phyloP scores from a whole-genome alignment of 2,329 filamentous ascomycete species.

The Waltergamsia citrina region DNA sequence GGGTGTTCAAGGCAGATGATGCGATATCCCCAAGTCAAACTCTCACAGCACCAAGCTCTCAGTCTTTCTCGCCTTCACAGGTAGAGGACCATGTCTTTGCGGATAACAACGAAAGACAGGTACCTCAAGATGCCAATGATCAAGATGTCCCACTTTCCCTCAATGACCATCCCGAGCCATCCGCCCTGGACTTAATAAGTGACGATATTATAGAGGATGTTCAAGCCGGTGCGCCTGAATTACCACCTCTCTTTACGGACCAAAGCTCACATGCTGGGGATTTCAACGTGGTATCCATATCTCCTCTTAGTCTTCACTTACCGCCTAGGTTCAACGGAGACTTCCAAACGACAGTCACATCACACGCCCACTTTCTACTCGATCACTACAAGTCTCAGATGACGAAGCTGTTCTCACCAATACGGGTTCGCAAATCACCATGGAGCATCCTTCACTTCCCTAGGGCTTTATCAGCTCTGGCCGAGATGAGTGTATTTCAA shows the following conservation, averaged over 20 bases:
- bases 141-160: no score
- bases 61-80: neutral
- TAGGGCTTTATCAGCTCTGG: neutral
- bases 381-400: neutral
- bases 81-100: neutral
- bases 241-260: no score
- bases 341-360: neutral
- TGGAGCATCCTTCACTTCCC: neutral
- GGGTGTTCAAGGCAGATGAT: neutral
- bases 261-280: no score
- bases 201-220: neutral
- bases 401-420: neutral
- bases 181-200: neutral
- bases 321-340: neutral
- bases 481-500: neutral
- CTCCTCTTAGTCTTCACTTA: neutral
- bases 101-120: neutral
- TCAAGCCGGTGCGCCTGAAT: no score
- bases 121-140: no score
- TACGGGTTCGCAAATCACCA: neutral
- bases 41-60: neutral
- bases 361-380: neutral
- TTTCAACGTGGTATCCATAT: no score
- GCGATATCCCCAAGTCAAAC: neutral
- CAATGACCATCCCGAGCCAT: no score